Conservation (phyloP, 352 stramenopile species). For the Globisporangium camurandrum region DNA sequence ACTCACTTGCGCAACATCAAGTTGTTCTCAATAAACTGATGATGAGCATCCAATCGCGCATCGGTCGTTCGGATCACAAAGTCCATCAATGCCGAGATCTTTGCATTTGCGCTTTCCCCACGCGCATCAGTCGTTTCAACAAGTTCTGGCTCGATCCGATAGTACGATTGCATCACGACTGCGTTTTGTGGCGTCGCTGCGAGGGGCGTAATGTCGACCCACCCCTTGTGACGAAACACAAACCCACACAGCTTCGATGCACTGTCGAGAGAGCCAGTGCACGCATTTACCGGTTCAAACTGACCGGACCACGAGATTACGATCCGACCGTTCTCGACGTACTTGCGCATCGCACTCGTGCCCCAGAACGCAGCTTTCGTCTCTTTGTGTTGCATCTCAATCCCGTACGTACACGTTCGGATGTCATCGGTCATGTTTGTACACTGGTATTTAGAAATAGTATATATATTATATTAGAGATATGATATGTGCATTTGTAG, state of each 20-base stretch:
- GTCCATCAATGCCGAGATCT: constrained; percentile 11
- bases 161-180: constrained; percentile 14
- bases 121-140: neutral
- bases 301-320: constrained; percentile 9
- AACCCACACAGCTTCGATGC: constrained; percentile 1
- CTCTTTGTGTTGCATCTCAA: constrained; percentile 13
- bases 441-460: neutral
- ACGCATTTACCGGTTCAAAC: constrained; percentile 2
- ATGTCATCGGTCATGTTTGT: constrained; percentile 16
- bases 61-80: constrained; percentile 12
- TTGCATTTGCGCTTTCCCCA: constrained; percentile 4
- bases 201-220: constrained; percentile 10
- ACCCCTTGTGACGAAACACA: constrained; percentile 9
- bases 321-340: constrained; percentile 11
- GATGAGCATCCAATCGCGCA: constrained; percentile 7
- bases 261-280: neutral
- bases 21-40: constrained; percentile 14
- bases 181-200: constrained; percentile 3
- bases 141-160: constrained; percentile 10
- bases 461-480: too few relatives aligned
- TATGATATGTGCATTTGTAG: too few relatives aligned
- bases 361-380: constrained; percentile 11
- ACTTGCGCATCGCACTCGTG: constrained; percentile 10
- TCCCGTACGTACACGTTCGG: constrained; percentile 8
- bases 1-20: constrained; percentile 3